Conservation (phyloP, 2,329 filamentous ascomycete species). For the Pestalotiopsis fici region DNA sequence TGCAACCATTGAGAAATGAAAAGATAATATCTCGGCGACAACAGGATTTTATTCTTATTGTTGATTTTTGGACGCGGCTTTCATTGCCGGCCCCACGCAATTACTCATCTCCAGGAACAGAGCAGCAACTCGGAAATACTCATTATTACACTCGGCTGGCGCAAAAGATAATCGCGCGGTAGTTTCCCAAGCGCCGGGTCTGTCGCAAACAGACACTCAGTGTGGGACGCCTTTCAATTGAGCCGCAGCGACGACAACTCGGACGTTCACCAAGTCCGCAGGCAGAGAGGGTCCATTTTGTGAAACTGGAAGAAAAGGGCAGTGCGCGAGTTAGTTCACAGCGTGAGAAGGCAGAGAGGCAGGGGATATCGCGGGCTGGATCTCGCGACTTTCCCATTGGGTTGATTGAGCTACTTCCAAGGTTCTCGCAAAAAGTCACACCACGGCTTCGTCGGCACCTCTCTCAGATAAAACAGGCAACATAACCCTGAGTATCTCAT, state of each 20-base stretch:
- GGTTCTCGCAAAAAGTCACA: neutral
- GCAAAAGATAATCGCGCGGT: slow-evolving; percentile 48
- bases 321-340: neutral
- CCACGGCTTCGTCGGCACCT: neutral
- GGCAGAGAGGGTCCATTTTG: neutral
- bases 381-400: neutral
- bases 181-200: slow-evolving; percentile 40
- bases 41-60: no score
- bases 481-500: neutral
- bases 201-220: slow-evolving; percentile 10
- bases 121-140: slow-evolving; percentile 17
- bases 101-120: slow-evolving; percentile 9
- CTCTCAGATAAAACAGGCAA: neutral
- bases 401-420: neutral
- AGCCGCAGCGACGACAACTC: neutral
- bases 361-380: slow-evolving; percentile 8
- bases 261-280: neutral
- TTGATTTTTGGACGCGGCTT: neutral
- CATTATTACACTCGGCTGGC: slow-evolving; percentile 31
- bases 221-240: neutral
- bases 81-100: neutral
- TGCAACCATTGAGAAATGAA: neutral
- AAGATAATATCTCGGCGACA: neutral
- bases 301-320: slow-evolving; percentile 12
- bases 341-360: slow-evolving; percentile 1